phyloP scores from a whole-genome alignment of 2,329 filamentous ascomycete genomes.

The Venturiaceae sp. region DNA sequence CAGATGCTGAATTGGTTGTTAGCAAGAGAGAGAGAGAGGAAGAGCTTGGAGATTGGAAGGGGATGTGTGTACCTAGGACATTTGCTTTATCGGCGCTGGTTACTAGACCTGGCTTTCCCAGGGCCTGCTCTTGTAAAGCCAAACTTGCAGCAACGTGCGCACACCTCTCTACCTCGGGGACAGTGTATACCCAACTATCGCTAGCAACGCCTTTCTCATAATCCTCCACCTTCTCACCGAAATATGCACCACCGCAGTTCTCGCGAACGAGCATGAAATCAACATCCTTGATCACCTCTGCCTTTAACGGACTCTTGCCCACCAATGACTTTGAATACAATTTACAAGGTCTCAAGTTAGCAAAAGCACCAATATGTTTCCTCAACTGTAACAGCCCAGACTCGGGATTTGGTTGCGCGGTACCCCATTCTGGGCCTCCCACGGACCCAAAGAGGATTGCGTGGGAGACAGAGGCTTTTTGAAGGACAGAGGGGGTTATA shows the following conservation, averaged over 20 bases:
- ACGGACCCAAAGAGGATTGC: conserved; percentile 39
- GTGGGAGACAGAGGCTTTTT: conserved; percentile 30
- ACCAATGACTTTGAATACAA: conserved; percentile 30
- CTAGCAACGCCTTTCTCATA: conserved; percentile 27
- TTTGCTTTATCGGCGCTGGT: conserved; percentile 45
- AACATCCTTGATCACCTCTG: conserved; percentile 33
- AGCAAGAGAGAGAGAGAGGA: too few species aligned
- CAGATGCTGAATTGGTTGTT: conserved; percentile 25
- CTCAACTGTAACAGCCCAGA: conserved; percentile 34
- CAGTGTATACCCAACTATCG: conserved; percentile 39
- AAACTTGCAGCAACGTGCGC: conserved; percentile 37
- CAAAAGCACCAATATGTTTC: conserved; percentile 34
- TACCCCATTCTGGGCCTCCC: conserved; percentile 39
- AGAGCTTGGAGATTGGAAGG: background rate
- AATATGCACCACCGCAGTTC: conserved; percentile 42
- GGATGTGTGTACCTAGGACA: conserved; percentile 24
- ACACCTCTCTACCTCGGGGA: conserved; percentile 36
- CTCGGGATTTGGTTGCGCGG: conserved; percentile 32
- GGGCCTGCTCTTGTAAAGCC: conserved; percentile 21
- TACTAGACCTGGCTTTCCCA: conserved; percentile 26
- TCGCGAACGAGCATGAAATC: conserved; percentile 42
- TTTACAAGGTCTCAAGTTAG: conserved; percentile 41
- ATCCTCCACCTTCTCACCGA: conserved; percentile 37
- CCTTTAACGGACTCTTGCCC: conserved; percentile 34
- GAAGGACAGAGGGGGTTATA: conserved; percentile 33